Evolutionary conservation across 176 grass and related monocot species (phyloP).

Genomic region (Echinochloa phyllopogon): DNA sequence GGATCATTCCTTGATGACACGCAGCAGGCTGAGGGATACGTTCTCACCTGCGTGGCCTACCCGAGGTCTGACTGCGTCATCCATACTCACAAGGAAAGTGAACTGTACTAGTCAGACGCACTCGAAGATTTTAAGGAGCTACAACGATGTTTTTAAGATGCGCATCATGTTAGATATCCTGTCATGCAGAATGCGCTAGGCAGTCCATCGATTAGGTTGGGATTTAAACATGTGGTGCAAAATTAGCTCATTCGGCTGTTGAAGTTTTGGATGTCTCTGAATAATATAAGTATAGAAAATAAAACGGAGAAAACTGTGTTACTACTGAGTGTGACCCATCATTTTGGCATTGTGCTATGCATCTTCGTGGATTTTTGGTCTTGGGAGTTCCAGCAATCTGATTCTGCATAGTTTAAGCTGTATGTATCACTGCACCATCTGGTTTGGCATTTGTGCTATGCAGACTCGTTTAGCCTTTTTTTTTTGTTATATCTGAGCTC

Average conservation of each 20-base stretch:
- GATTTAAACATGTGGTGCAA: background rate
- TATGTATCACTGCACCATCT: background rate
- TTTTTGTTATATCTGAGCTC: background rate
- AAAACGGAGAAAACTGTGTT: background rate
- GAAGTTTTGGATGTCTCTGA: background rate
- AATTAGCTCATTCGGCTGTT: background rate
- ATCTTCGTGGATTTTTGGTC: background rate
- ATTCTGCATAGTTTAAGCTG: too few species aligned
- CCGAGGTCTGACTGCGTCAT: conserved; percentile 64
- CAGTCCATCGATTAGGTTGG: background rate
- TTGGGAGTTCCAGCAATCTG: too few species aligned
- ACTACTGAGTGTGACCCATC: background rate
- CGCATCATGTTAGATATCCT: background rate
- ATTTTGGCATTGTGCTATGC: background rate
- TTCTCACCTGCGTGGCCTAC: conserved; percentile 72
- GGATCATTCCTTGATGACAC: conserved; percentile 71
- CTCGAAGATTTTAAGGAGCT: background rate
- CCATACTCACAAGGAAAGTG: conserved; percentile 80
- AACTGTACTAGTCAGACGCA: conserved; percentile 55
- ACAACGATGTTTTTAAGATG: background rate
- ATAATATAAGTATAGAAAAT: background rate
- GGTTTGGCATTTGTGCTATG: background rate
- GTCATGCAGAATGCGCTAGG: background rate
- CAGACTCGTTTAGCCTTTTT: background rate
- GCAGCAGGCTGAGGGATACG: conserved; percentile 64